Percentiles rank a stretch among this genome's conserved stretches.
Conservation (phyloP, 805 yeast genomes). For the Nematodospora valgi region DNA sequence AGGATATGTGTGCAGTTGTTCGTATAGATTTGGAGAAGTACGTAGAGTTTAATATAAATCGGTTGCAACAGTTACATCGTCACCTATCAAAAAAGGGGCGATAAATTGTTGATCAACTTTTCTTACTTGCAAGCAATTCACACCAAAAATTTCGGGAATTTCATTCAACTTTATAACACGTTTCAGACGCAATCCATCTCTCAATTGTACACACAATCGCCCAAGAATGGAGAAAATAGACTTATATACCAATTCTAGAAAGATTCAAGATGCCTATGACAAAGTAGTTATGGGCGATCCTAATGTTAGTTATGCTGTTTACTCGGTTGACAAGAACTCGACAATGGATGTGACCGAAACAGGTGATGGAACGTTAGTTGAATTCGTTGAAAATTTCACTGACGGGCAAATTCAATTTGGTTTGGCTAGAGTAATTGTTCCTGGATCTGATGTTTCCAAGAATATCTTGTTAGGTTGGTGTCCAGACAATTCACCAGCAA, state of each 20-base stretch:
- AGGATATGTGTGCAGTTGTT: too few relatives aligned
- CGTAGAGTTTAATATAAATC: too few relatives aligned
- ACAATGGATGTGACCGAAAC: constrained; percentile 43
- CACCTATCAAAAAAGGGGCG: too few relatives aligned
- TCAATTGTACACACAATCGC: too few relatives aligned
- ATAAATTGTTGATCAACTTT: too few relatives aligned
- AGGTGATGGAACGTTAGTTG: constrained; percentile 68
- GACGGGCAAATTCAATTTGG: constrained; percentile 92
- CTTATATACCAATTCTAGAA: constrained; percentile 66
- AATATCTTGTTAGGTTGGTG: constrained; percentile 90
- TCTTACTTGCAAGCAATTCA: too few relatives aligned
- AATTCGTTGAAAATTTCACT: constrained; percentile 76
- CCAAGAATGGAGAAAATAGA: constrained; percentile 63
- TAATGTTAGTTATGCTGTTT: constrained; percentile 70
- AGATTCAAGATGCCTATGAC: constrained; percentile 72
- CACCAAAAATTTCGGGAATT: too few relatives aligned
- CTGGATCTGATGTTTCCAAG: constrained; percentile 88
- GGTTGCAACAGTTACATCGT: too few relatives aligned
- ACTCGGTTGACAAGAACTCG: constrained; percentile 63
- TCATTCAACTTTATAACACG: too few relatives aligned
- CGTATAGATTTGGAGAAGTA: too few relatives aligned
- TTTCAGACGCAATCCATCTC: too few relatives aligned
- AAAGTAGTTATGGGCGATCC: constrained; percentile 77
- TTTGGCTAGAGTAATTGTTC: constrained; percentile 79
- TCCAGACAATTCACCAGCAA: constrained; percentile 90